phyloP scores from a whole-genome alignment of 176 grass and related monocot genomes.

The Raddia guianensis region DNA sequence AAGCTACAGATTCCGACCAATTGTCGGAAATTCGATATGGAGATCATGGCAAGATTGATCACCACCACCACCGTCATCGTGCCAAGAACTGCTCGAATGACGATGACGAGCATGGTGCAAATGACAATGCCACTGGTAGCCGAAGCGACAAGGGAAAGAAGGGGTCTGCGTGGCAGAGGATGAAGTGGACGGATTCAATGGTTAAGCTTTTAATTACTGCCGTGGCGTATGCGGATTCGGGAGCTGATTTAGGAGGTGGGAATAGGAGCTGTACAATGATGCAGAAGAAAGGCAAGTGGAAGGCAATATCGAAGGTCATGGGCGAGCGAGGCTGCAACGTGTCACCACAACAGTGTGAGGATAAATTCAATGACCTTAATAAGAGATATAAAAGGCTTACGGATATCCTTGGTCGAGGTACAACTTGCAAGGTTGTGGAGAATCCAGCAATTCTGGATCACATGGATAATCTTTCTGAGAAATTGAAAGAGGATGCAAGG shows the following conservation, averaged over 20 bases:
- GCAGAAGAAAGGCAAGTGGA: constrained; percentile 99
- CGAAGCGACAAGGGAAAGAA: constrained; percentile 59
- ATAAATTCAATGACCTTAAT: constrained; percentile 99
- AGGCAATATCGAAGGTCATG: constrained; percentile 87
- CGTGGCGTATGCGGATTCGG: constrained; percentile 70
- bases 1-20: constrained; percentile 46
- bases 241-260: constrained; percentile 50
- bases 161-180: constrained; percentile 76
- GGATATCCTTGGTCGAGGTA: constrained; percentile 88
- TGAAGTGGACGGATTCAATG: constrained; percentile 99
- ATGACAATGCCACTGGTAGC: constrained; percentile 48
- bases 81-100: constrained; percentile 56
- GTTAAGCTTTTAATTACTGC: constrained; percentile 91
- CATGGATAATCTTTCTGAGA: constrained; percentile 82
- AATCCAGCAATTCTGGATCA: constrained; percentile 67
- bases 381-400: constrained; percentile 97
- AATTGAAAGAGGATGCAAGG: constrained; percentile 89
- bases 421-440: constrained; percentile 78
- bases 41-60: constrained; percentile 55
- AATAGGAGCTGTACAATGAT: constrained; percentile 65
- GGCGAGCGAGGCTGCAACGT: constrained; percentile 73
- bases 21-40: constrained; percentile 45
- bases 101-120: constrained; percentile 56
- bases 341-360: constrained; percentile 94
- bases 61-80: constrained; percentile 39